These are phyloP conservation scores for Aspergillus asperescens DNA, from an alignment of 495 filamentous ascomycete species.

Conservation along the genomic window DNA sequence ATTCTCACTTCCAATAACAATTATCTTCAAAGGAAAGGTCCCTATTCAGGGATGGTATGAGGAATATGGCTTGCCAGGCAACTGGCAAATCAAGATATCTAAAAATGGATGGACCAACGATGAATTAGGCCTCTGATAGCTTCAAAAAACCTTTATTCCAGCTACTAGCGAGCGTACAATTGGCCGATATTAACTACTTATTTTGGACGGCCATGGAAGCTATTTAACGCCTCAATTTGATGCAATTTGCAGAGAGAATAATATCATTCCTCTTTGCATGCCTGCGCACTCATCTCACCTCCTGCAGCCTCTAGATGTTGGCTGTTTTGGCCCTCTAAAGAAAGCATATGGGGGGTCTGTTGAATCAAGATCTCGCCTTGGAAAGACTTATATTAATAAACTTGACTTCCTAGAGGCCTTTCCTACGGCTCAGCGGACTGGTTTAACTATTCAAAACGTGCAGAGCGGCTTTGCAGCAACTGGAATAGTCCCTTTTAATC, in stretches of 20 bases:
- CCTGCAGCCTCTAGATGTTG: slow-evolving; percentile 4
- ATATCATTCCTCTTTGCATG: slow-evolving; percentile 24
- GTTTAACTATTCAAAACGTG: slow-evolving; percentile 10
- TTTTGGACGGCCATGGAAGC: slow-evolving; percentile 19
- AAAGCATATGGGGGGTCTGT: slow-evolving; percentile 1
- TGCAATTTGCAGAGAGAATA: slow-evolving; percentile 15
- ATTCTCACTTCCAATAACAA: neutral
- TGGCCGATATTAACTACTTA: neutral
- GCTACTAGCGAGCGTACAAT: neutral
- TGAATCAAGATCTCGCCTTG: slow-evolving; percentile 6
- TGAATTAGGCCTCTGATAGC: slow-evolving; percentile 13
- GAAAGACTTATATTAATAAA: slow-evolving; percentile 17
- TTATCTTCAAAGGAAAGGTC: neutral
- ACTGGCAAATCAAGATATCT: neutral
- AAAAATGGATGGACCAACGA: neutral
- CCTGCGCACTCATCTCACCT: too few species aligned
- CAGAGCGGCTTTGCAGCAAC: slow-evolving; percentile 11
- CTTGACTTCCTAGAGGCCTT: slow-evolving; percentile 14
- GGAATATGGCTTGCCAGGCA: neutral
- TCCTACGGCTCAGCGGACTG: slow-evolving; percentile 3
- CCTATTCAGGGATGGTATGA: neutral
- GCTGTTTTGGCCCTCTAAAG: slow-evolving; percentile 11
- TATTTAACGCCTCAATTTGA: too few species aligned
- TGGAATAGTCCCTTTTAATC: slow-evolving; percentile 6
- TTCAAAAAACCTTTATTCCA: slow-evolving; percentile 16